phyloP scores from a whole-genome alignment of 768 basidiomycete genomes.

The Gymnopilus dilepis region DNA sequence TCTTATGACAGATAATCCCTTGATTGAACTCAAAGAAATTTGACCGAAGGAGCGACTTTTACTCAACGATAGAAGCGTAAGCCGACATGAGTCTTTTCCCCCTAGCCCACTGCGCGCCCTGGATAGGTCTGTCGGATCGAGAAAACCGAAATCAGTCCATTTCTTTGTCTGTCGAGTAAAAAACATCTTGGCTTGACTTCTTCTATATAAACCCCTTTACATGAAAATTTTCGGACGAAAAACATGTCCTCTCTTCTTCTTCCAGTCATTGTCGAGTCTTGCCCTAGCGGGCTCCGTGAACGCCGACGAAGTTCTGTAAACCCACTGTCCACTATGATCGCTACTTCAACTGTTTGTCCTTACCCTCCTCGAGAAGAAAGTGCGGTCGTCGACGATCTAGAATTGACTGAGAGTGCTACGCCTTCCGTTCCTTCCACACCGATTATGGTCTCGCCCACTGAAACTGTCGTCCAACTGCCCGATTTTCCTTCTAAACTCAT shows the following conservation, averaged over 20 bases:
- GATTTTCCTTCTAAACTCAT: conserved; percentile 38
- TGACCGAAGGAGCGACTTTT: neutral
- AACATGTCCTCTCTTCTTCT: conserved; percentile 38
- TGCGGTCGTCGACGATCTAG: conserved; percentile 38
- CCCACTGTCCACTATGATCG: conserved; percentile 34
- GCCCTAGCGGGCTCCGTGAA: conserved; percentile 39
- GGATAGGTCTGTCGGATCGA: neutral
- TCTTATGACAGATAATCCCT: conserved; percentile 13
- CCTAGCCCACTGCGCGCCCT: neutral
- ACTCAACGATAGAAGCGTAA: conserved; percentile 1
- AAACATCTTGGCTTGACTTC: too few species aligned
- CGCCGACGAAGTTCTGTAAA: conserved; percentile 46
- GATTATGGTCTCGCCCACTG: conserved; percentile 7
- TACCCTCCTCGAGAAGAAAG: conserved; percentile 30
- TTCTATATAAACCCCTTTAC: neutral
- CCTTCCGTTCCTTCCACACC: conserved; percentile 14
- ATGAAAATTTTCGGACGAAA: neutral
- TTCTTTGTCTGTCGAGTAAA: neutral
- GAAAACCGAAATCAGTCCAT: neutral
- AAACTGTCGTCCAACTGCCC: conserved; percentile 31
- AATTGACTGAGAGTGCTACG: conserved; percentile 15
- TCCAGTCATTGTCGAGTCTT: conserved; percentile 41
- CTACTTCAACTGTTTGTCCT: conserved; percentile 25
- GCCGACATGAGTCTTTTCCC: neutral
- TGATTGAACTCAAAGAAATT: neutral